A percentile compares a stretch with the other conserved stretches of the same genome.
Conservation (phyloP, 805 yeast genomes). For the Ogataea philodendri region DNA sequence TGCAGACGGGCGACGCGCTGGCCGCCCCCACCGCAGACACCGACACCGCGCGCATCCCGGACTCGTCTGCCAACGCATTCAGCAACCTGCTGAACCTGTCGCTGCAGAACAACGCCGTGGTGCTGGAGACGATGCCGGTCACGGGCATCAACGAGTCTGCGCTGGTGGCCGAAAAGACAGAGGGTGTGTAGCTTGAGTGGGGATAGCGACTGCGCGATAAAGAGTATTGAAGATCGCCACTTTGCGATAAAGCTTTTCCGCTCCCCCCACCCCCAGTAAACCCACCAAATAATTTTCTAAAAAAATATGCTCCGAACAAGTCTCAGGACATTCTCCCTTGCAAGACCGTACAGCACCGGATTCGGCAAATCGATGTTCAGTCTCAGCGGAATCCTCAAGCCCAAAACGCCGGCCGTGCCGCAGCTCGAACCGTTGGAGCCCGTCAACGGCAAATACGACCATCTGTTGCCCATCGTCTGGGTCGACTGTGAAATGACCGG, state of each 20-base stretch:
- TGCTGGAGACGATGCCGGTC: constrained; percentile 25
- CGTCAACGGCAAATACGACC: constrained; percentile 16
- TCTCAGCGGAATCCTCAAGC: constrained; percentile 4
- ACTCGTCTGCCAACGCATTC: constrained; percentile 29
- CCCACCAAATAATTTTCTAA: too few species aligned
- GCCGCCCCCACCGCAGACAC: too few species aligned
- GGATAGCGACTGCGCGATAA: too few species aligned
- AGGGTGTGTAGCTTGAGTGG: constrained; percentile 1
- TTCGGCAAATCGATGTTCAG: constrained; percentile 9
- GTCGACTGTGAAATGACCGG: constrained; percentile 99
- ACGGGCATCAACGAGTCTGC: constrained; percentile 23
- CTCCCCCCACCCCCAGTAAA: too few species aligned
- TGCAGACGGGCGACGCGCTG: constrained; percentile 4
- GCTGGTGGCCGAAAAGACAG: constrained; percentile 9
- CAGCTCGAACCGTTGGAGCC: constrained; percentile 2
- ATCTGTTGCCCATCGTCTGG: constrained; percentile 66
- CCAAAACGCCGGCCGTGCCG: not conserved
- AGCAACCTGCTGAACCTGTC: constrained; percentile 30
- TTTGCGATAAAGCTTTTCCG: too few species aligned
- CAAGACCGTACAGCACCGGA: too few species aligned
- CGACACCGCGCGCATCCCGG: constrained; percentile 18
- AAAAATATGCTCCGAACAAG: too few species aligned
- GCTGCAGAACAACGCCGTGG: constrained; percentile 26
- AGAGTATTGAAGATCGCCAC: too few species aligned
- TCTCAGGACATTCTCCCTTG: too few species aligned